phyloP scores from a whole-genome alignment of 345 rosid species.

The Syzygium jambos region DNA sequence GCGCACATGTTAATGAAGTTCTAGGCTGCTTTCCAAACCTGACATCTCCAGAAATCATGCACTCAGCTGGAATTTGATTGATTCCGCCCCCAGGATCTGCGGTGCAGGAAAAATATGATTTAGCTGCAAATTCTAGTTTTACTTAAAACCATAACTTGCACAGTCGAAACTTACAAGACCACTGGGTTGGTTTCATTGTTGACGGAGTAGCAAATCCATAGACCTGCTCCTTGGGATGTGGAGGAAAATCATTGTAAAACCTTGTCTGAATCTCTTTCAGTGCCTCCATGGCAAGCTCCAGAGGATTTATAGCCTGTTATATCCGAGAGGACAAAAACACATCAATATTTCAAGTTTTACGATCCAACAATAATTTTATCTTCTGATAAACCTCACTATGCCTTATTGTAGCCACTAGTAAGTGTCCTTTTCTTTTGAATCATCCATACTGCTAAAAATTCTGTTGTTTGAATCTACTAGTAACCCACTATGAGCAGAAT shows the following conservation, averaged over 20 bases:
- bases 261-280: constrained; percentile 65
- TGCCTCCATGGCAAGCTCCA: constrained; percentile 93
- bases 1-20: neutral
- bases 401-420: neutral
- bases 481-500: neutral
- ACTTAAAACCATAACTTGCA: neutral
- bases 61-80: constrained; percentile 94
- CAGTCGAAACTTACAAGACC: constrained; percentile 60
- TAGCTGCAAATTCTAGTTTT: constrained; percentile 5
- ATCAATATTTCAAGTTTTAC: neutral
- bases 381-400: neutral
- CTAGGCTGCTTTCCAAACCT: constrained; percentile 33
- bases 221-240: constrained; percentile 64
- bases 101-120: constrained; percentile 6
- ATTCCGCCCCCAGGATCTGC: constrained; percentile 97
- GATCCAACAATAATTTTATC: neutral
- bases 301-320: constrained; percentile 76
- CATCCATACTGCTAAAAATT: neutral
- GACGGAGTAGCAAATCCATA: constrained; percentile 96
- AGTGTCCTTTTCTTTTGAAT: neutral
- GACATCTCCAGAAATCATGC: constrained; percentile 85
- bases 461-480: neutral
- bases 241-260: constrained; percentile 87
- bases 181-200: constrained; percentile 98
- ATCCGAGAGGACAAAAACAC: neutral